phyloP scores from a whole-genome alignment of 129 eudicot species.

The Gnaphalium uliginosum region DNA sequence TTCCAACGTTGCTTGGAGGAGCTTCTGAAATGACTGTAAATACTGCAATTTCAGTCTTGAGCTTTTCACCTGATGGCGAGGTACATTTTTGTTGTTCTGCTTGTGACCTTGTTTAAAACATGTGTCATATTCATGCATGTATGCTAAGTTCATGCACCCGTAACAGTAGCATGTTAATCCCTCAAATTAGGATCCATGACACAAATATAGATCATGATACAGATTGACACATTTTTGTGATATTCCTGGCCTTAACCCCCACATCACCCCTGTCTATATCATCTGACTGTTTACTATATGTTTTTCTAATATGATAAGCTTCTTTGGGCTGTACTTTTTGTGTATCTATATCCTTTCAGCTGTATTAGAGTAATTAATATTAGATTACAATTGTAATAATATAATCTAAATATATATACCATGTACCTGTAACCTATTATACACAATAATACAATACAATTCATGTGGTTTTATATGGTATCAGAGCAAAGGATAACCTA shows the following conservation, averaged over 20 bases:
- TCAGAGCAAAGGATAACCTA: too few relatives aligned
- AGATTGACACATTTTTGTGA: not conserved
- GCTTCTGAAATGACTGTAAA: slow-evolving; percentile 54
- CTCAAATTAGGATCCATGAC: not conserved
- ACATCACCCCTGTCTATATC: not conserved
- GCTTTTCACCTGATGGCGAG: slow-evolving; percentile 99
- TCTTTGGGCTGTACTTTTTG: not conserved
- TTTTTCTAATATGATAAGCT: not conserved
- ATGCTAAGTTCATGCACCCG: not conserved
- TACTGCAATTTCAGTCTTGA: slow-evolving; percentile 82
- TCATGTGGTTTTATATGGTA: too few relatives aligned
- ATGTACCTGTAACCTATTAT: too few relatives aligned
- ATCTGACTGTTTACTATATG: not conserved
- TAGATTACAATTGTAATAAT: too few relatives aligned
- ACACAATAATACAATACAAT: too few relatives aligned
- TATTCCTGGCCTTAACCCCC: not conserved
- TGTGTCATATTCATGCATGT: not conserved
- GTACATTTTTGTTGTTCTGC: slow-evolving; percentile 37
- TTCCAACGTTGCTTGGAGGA: slow-evolving; percentile 83
- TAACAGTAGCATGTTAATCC: not conserved
- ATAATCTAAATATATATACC: too few relatives aligned
- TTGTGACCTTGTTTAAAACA: not conserved
- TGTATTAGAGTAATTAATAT: too few relatives aligned
- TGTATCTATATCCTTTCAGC: not conserved
- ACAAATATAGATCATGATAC: not conserved